Evolutionary conservation across 179 eudicot genomes (phyloP).

Genomic region (Drosera spatulata): DNA sequence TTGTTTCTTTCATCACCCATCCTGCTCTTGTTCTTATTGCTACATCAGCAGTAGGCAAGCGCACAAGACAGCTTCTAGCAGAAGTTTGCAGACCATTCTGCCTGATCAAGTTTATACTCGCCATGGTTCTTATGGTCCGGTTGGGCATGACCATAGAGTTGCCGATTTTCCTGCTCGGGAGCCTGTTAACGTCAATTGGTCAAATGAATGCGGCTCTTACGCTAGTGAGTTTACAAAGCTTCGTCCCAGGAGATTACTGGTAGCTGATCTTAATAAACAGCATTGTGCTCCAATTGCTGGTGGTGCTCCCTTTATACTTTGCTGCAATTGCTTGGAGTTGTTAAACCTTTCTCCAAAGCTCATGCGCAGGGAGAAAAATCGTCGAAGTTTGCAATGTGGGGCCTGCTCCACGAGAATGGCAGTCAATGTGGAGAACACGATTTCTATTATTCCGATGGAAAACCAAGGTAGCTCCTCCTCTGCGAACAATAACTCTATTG

Average conservation of each 20-base stretch:
- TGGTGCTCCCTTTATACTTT: conserved; percentile 77
- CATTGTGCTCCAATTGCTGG: conserved; percentile 51
- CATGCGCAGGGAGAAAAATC: conserved; percentile 17
- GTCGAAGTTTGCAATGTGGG: conserved; percentile 49
- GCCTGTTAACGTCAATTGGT: not conserved
- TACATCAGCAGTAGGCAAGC: conserved; percentile 26
- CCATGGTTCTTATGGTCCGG: conserved; percentile 18
- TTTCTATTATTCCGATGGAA: conserved; percentile 16
- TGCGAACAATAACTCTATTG: conserved; percentile 6
- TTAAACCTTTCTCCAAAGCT: conserved; percentile 48
- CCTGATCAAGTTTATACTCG: conserved; percentile 9
- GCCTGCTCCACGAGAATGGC: conserved; percentile 39
- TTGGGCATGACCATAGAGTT: conserved; percentile 16
- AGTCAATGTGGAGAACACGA: conserved; percentile 16
- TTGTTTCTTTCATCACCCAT: conserved; percentile 31
- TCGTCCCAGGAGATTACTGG: conserved; percentile 22
- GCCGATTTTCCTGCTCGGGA: conserved; percentile 20
- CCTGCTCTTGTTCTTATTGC: conserved; percentile 45
- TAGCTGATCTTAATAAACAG: conserved; percentile 21
- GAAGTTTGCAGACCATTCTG: conserved; percentile 9
- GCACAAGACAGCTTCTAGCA: conserved; percentile 16
- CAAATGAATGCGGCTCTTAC: conserved; percentile 12
- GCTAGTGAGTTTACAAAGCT: conserved; percentile 17
- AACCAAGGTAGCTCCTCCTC: conserved; percentile 12
- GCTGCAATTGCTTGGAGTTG: conserved; percentile 63